phyloP scores from a whole-genome alignment of 176 grass and related monocot species.

The Phoenix roebelenii region DNA sequence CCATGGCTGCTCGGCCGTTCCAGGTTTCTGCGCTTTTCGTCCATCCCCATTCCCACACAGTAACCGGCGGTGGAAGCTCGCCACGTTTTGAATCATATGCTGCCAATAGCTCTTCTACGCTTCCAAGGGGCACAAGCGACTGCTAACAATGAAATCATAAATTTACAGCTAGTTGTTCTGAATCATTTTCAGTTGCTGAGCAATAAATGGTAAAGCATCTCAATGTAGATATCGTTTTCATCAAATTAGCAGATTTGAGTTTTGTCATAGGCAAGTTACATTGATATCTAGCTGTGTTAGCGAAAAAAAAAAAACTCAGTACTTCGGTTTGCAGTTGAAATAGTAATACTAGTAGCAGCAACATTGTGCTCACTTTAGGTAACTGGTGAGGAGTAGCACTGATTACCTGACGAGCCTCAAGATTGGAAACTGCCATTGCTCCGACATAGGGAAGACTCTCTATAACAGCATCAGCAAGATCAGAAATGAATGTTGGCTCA shows the following conservation, averaged over 20 bases:
- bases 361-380: too few relatives aligned
- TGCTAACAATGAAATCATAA: constrained; percentile 30
- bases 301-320: too few relatives aligned
- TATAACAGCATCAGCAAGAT: constrained; percentile 87
- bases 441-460: constrained; percentile 98
- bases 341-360: too few relatives aligned
- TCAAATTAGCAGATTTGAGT: too few relatives aligned
- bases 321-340: too few relatives aligned
- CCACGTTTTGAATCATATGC: constrained; percentile 76
- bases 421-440: constrained; percentile 93
- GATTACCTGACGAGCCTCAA: constrained; percentile 96
- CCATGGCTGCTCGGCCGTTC: constrained; percentile 92
- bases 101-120: constrained; percentile 88
- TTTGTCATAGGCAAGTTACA: too few relatives aligned
- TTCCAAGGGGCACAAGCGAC: constrained; percentile 90
- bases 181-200: too few relatives aligned
- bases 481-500: constrained; percentile 74
- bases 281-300: too few relatives aligned
- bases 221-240: too few relatives aligned
- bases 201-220: too few relatives aligned
- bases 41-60: constrained; percentile 98
- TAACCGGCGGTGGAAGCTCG: constrained; percentile 72
- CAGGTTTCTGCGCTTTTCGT: constrained; percentile 93
- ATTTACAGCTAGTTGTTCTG: constrained; percentile 22
- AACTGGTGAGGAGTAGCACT: neutral